These are phyloP conservation scores for Yarrowia keelungensis DNA, from an alignment of 805 yeast genomes.

Conservation along the genomic window DNA sequence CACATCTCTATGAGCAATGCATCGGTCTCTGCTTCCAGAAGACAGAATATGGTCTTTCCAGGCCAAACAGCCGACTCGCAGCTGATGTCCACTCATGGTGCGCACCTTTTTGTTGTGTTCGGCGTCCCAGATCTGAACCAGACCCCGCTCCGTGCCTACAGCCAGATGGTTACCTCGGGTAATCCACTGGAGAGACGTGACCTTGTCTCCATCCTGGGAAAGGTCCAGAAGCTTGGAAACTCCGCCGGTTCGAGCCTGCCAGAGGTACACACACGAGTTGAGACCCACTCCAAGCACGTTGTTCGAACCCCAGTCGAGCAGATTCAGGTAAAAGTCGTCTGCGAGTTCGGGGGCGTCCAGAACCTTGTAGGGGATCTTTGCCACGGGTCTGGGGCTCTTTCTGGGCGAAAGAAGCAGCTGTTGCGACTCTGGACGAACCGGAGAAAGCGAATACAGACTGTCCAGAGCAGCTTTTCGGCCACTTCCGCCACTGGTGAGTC, in stretches of 20 bases:
- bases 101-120: constrained; percentile 80
- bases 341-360: constrained; percentile 95
- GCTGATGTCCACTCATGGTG: constrained; percentile 89
- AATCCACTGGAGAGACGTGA: constrained; percentile 90
- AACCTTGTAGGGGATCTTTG: constrained; percentile 89
- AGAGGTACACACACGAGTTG: constrained; percentile 84
- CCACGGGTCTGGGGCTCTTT: constrained; percentile 75
- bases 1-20: constrained; percentile 89
- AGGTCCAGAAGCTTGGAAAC: constrained; percentile 83
- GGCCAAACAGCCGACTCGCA: constrained; percentile 84
- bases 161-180: constrained; percentile 95
- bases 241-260: constrained; percentile 86
- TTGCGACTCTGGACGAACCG: constrained; percentile 89
- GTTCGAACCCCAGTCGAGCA: constrained; percentile 94
- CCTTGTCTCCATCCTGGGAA: constrained; percentile 63
- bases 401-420: constrained; percentile 79
- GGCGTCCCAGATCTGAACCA: constrained; percentile 96
- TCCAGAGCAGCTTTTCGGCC: constrained; percentile 30
- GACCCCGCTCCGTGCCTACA: constrained; percentile 84
- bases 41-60: constrained; percentile 93
- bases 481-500: constrained; percentile 22
- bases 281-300: constrained; percentile 90
- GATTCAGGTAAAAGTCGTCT: constrained; percentile 90
- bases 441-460: constrained; percentile 76
- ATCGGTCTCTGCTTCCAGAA: constrained; percentile 85